Evolutionary conservation across 192 early-diverging fungal genomes (phyloP).

Genomic region (Rhizophagus prolifer): DNA sequence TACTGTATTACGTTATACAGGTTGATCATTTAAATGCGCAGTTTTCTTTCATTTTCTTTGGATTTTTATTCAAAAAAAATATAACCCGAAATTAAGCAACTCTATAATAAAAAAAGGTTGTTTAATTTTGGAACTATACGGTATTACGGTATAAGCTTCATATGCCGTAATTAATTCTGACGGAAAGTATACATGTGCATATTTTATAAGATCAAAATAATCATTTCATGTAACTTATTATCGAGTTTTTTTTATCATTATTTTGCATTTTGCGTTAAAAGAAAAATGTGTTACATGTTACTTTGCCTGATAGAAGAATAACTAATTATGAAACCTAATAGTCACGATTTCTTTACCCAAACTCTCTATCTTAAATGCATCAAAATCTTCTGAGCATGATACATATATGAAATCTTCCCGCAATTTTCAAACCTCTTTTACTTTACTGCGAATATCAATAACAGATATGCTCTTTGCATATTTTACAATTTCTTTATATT

Average conservation of each 20-base stretch:
- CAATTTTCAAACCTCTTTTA: slow-evolving; percentile 7
- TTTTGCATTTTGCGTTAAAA: background rate
- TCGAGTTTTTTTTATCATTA: background rate
- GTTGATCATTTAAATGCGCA: too few relatives aligned
- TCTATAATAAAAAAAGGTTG: too few relatives aligned
- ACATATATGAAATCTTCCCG: slow-evolving; percentile 19
- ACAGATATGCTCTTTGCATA: slow-evolving; percentile 23
- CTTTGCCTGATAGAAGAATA: background rate
- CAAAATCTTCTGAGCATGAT: slow-evolving; percentile 8
- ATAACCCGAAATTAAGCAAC: too few relatives aligned
- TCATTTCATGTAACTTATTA: background rate
- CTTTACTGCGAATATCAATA: slow-evolving; percentile 29
- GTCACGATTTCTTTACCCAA: slow-evolving; percentile 13
- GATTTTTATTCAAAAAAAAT: too few relatives aligned
- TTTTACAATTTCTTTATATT: slow-evolving; percentile 22
- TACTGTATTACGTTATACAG: too few relatives aligned
- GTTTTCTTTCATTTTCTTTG: too few relatives aligned
- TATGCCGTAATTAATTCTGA: too few relatives aligned
- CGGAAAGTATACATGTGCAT: too few relatives aligned
- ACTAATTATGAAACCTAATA: slow-evolving; percentile 7
- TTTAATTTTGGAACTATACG: too few relatives aligned
- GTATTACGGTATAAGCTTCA: too few relatives aligned
- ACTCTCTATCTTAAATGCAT: slow-evolving; percentile 23
- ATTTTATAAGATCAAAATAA: background rate
- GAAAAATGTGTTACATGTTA: background rate